Evolutionary conservation across 2,329 filamentous ascomycete genomes (phyloP), one percentile per base, ranked within the genome.

Genomic region (Aspergillus quadrilineatus): DNA sequence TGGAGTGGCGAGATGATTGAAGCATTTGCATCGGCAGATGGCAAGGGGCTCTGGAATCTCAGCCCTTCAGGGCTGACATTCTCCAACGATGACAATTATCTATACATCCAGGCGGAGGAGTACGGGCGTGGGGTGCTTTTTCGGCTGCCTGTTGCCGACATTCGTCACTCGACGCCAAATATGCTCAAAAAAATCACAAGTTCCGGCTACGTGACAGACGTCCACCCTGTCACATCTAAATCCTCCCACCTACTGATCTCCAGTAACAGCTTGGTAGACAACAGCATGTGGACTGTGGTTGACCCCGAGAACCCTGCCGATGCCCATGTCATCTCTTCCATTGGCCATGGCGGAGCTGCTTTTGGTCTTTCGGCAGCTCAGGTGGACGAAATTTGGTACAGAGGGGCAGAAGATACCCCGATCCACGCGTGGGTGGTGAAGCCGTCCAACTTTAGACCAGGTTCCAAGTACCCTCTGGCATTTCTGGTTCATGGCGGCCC

Each of bases 401-500:
- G 66, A 51, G 77, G 77, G n/a, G 77, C 73, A 2, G 69, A 76
- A 7, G 73, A 75, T 52, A 70, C 74, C 43, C 71, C 73, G 1
- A 68, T 79, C 22, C 75, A 79, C 57, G 73, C 76, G 3, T 79
- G 75, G 70, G 75, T 80, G 15, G 71, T 80, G 57, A 78, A 77
- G 50, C 78, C 78, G 4, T 78, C 77, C 4, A 68, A 73, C 52
- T 80, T 80, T 60, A 71, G 75, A 34, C 68, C 73, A 4, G 67
- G 70, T 3, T 63, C 80, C 61, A 80, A 76, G 59, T 84, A 84
- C 59, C 81, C 81, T 5, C 63, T 84, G 12, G 80, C 80, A 1
- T 83, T 81, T 63, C 66, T 84, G 58, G 75, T 81, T 8, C 81
- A 84, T 56, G 81, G 81, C 26, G 81, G 81, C 0, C 81, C 83